Percentiles rank a stretch among this genome's conserved stretches.
Conservation (phyloP, 139 green algal genomes). For the Bryopsis sp. region DNA sequence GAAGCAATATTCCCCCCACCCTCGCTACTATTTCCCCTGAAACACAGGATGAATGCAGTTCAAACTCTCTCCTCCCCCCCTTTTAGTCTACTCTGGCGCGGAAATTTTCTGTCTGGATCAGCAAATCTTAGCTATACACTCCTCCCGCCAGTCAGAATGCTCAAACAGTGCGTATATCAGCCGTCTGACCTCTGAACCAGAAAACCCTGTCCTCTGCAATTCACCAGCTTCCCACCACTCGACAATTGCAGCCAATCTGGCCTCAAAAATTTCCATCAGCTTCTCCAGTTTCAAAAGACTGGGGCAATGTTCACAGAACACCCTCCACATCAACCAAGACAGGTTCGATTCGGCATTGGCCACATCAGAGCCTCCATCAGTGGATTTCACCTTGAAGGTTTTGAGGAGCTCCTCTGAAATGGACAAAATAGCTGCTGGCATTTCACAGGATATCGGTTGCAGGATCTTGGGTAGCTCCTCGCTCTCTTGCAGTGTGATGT, state of each 20-base stretch:
- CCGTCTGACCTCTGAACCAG: neutral
- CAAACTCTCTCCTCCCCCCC: too few species aligned
- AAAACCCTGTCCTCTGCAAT: conserved; percentile 2
- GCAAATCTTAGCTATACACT: neutral
- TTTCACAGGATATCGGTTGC: neutral
- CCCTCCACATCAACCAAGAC: neutral
- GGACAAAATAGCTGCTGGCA: neutral
- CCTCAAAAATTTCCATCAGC: conserved; percentile 2
- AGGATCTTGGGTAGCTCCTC: neutral
- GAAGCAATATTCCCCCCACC: too few species aligned
- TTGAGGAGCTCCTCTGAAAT: neutral
- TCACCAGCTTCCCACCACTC: conserved; percentile 7
- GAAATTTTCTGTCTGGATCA: too few species aligned
- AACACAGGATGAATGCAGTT: too few species aligned
- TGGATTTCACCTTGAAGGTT: neutral
- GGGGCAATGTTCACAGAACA: neutral
- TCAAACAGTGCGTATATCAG: conserved; percentile 17
- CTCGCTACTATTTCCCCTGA: too few species aligned
- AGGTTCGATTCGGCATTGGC: neutral
- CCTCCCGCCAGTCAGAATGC: conserved; percentile 16
- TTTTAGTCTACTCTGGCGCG: too few species aligned
- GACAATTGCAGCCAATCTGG: conserved; percentile 4
- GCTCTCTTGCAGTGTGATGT: conserved; percentile 10
- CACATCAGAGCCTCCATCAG: neutral
- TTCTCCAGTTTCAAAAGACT: neutral